Evolutionary conservation across 2,329 filamentous ascomycete species (phyloP).

Genomic region (Penicillium palitans): DNA sequence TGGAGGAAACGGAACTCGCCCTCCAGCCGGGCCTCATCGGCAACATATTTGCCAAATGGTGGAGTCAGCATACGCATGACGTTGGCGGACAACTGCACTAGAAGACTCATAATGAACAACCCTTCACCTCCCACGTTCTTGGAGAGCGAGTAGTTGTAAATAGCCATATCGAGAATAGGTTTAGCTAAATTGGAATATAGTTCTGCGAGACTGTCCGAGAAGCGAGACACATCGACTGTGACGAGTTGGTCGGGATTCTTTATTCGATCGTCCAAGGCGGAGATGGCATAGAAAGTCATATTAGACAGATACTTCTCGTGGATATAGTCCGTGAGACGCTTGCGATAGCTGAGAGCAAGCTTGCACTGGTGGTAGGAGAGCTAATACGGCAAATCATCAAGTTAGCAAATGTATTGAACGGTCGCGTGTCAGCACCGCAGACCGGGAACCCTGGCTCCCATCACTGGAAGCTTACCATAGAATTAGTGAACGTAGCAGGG

Average conservation of each 20-base stretch:
- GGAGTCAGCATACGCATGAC: constrained; percentile 93
- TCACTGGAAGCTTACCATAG: constrained; percentile 68
- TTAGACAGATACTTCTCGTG: constrained; percentile 96
- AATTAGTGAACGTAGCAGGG: constrained; percentile 96
- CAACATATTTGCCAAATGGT: constrained; percentile 95
- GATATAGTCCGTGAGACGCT: constrained; percentile 87
- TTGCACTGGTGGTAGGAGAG: constrained; percentile 96
- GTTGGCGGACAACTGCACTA: constrained; percentile 89
- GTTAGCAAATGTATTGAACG: constrained; percentile 10
- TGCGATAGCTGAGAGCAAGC: constrained; percentile 87
- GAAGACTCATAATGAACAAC: constrained; percentile 88
- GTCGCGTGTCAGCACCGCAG: constrained; percentile 5
- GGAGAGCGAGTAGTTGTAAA: constrained; percentile 93
- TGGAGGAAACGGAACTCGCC: constrained; percentile 97
- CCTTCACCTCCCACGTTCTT: constrained; percentile 95
- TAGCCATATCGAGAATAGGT: constrained; percentile 89
- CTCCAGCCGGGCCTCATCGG: constrained; percentile 89
- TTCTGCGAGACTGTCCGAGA: constrained; percentile 91
- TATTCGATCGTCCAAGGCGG: constrained; percentile 92
- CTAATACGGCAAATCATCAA: constrained; percentile 47
- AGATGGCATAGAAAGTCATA: constrained; percentile 96
- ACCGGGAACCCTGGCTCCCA: too few species aligned
- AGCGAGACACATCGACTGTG: constrained; percentile 92
- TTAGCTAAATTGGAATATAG: constrained; percentile 96
- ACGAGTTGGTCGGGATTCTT: constrained; percentile 98